Base-by-base conservation (phyloP, 2,329 filamentous ascomycete genomes). In the Trichothecium sympodiale region DNA sequence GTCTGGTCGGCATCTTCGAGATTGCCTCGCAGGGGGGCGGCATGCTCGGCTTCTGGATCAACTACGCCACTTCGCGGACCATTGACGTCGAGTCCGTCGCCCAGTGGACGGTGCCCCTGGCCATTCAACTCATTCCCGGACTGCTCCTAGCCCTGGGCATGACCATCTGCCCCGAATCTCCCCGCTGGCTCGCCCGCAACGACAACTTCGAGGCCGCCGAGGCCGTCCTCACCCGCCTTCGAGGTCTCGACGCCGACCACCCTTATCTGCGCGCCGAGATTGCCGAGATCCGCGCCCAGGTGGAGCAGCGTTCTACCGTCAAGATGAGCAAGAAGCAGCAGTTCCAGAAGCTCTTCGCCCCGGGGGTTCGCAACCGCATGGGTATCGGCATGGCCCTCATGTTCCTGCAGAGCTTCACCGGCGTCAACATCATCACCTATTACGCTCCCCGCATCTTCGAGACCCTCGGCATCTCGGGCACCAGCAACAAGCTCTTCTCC, bases 371-470 rank as follows among this genome's bases (percentile, higher is more conserved):
- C 17, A 55, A 71, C 66, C 35, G 43, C 9, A 38, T 64, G 60
- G 28, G 43, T 14, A 35, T 64, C 61, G 28, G 68, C 54, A 42
- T 77, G 57, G 72, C 56, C 30, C 26, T 76, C 69, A 57, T 59
- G 54, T 54, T 57, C 25, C 41, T 55, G 5, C 53, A 59, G 43
- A 51, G 50, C 20, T 50, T 56, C 31, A 55, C 52, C 1, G 53
- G 73, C 31, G 67, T 70, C 42, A 71, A 77, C 48, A 71, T 77
- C 23, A 76, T 79, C 35, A 71, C 70, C 4, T 78, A 77, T 52
- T 79, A 41, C 26, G 27, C 36, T n/a, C 39, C 39, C 16, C 33
- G 39, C 16, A 41, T 41, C 25, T 41, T 41, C 18, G 51, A 55
- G 42, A 59, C 49, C 10, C 52, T 61, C 5, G 61, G 57, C 2